Conservation (phyloP, 2,329 filamentous ascomycete genomes). For the Colletotrichum falcatum region DNA sequence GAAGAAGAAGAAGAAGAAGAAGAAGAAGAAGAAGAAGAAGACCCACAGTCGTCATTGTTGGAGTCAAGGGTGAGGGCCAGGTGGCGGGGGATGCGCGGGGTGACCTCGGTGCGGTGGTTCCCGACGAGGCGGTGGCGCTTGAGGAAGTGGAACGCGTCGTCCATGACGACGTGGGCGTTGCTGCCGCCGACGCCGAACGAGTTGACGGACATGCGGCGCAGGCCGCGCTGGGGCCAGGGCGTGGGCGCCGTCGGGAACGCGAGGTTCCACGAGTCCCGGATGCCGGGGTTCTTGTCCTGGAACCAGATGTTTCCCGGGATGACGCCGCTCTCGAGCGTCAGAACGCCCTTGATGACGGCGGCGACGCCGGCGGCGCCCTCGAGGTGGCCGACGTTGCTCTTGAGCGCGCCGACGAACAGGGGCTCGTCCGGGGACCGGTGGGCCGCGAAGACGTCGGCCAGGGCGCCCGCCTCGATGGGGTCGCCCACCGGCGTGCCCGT, state of each 20-base stretch:
- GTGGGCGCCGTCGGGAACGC: constrained; percentile 48
- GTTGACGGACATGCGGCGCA: constrained; percentile 67
- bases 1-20: no score
- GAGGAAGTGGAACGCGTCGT: constrained; percentile 47
- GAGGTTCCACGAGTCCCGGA: constrained; percentile 45
- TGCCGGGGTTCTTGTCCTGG: constrained; percentile 48
- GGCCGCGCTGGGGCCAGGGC: constrained; percentile 47
- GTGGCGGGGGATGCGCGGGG: neutral
- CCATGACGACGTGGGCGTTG: constrained; percentile 47
- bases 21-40: no score
- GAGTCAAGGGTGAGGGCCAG: neutral
- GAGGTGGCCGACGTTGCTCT: constrained; percentile 47
- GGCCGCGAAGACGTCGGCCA: constrained; percentile 57
- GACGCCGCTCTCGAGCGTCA: constrained; percentile 48
- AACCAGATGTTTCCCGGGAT: constrained; percentile 50
- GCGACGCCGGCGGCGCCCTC: constrained; percentile 43
- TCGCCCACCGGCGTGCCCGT: constrained; percentile 69
- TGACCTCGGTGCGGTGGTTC: constrained; percentile 29
- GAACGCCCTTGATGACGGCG: constrained; percentile 47
- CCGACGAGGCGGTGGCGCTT: constrained; percentile 27
- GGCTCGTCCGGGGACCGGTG: constrained; percentile 52
- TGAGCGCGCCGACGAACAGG: constrained; percentile 41
- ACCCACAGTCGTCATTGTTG: constrained; percentile 2
- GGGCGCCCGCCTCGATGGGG: constrained; percentile 63
- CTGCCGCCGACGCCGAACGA: constrained; percentile 48